A percentile compares a stretch with the other conserved stretches of the same genome.
phyloP scores from a whole-genome alignment of 1,284 basidiomycete genomes.

The Microbotryum intermedium region DNA sequence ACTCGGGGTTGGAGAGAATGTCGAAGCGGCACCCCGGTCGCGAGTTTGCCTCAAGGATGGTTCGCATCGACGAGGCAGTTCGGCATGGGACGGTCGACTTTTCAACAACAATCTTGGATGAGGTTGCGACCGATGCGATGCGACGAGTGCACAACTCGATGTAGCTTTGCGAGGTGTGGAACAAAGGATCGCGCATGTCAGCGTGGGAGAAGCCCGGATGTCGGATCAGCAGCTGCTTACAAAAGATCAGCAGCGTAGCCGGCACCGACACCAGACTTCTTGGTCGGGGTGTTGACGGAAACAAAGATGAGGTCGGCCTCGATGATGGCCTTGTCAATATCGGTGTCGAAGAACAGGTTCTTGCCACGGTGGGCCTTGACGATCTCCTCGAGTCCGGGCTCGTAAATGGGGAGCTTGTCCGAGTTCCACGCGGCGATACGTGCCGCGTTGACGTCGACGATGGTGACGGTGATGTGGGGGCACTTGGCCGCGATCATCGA shows the following conservation, averaged over 20 bases:
- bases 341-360: conserved; percentile 95
- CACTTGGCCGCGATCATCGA: conserved; percentile 64
- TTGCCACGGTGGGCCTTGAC: conserved; percentile 78
- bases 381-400: conserved; percentile 92
- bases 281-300: conserved; percentile 88
- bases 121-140: conserved; percentile 81
- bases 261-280: conserved; percentile 93
- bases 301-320: conserved; percentile 73
- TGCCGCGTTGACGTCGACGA: conserved; percentile 91
- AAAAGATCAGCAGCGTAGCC: conserved; percentile 97
- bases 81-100: conserved; percentile 99
- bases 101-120: conserved; percentile 97
- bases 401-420: conserved; percentile 69
- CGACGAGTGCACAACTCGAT: conserved; percentile 92
- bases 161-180: conserved; percentile 54
- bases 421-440: conserved; percentile 95
- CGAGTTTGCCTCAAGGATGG: conserved; percentile 96
- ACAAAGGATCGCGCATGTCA: background rate
- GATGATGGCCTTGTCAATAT: conserved; percentile 83
- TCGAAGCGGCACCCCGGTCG: conserved; percentile 85
- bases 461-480: conserved; percentile 88
- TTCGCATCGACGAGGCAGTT: conserved; percentile 97
- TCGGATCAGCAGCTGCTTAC: conserved; percentile 47
- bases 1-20: conserved; percentile 98
- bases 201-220: background rate